phyloP scores from a whole-genome alignment of 148 eudicot species.

The Oxyria digyna region DNA sequence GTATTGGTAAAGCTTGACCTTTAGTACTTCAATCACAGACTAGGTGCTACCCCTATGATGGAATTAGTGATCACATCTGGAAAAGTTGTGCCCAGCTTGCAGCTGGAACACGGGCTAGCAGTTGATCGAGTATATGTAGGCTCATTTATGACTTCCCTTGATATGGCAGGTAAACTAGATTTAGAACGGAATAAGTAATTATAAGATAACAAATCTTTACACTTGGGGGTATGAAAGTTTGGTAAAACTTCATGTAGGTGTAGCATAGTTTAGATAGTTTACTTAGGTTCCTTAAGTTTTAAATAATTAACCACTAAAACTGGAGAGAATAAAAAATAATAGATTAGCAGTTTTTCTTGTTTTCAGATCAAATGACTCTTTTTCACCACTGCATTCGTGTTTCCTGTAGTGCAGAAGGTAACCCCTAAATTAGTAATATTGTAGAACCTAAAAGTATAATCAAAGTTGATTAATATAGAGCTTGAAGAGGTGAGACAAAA shows the following conservation, averaged over 20 bases:
- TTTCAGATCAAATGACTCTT: neutral
- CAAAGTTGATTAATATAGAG: neutral
- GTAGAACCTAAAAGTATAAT: neutral
- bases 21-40: slow-evolving; percentile 32
- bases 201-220: neutral
- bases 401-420: neutral
- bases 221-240: neutral
- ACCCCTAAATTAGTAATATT: neutral
- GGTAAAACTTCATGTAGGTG: neutral
- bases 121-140: slow-evolving; percentile 97
- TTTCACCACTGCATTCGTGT: neutral
- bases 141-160: slow-evolving; percentile 92
- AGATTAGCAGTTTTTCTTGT: neutral
- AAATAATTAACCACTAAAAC: neutral
- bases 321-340: neutral
- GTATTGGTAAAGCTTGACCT: slow-evolving; percentile 6
- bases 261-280: neutral
- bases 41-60: slow-evolving; percentile 90
- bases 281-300: neutral
- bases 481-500: neutral
- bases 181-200: neutral
- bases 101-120: slow-evolving; percentile 94
- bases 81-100: slow-evolving; percentile 81
- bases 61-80: slow-evolving; percentile 94
- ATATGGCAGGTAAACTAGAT: slow-evolving; percentile 71